These are phyloP conservation scores for Brassica carinata DNA, from an alignment of 345 rosid species.

Conservation along the genomic window DNA sequence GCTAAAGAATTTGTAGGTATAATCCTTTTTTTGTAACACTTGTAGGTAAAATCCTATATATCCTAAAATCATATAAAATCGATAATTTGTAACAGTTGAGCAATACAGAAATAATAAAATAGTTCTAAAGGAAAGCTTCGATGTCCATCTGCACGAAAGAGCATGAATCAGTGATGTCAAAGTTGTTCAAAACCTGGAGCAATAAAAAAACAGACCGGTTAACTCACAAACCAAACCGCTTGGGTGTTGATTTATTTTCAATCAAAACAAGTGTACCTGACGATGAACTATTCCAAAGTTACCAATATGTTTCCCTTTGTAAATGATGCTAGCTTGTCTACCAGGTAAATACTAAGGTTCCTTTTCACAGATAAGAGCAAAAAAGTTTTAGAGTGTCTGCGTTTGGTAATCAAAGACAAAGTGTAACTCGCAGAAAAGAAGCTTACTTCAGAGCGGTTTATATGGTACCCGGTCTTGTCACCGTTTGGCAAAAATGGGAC, in stretches of 20 bases:
- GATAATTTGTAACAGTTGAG: not conserved
- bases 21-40: not conserved
- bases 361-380: conserved; percentile 39
- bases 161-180: conserved; percentile 79
- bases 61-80: not conserved
- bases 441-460: conserved; percentile 68
- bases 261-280: conserved; percentile 48
- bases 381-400: not conserved
- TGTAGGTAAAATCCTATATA: no score
- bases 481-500: conserved; percentile 61
- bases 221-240: not conserved
- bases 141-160: conserved; percentile 73
- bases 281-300: conserved; percentile 89
- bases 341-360: conserved; percentile 80
- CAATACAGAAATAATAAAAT: not conserved
- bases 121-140: conserved; percentile 42
- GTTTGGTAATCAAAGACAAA: not conserved
- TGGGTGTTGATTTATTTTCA: not conserved
- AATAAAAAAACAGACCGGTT: not conserved
- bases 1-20: not conserved
- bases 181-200: conserved; percentile 71
- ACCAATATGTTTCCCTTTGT: conserved; percentile 71
- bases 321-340: conserved; percentile 83
- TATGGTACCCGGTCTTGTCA: conserved; percentile 62
- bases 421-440: not conserved